Evolutionary conservation across 441 rosid genomes (phyloP).

Genomic region (Theobroma grandiflorum): DNA sequence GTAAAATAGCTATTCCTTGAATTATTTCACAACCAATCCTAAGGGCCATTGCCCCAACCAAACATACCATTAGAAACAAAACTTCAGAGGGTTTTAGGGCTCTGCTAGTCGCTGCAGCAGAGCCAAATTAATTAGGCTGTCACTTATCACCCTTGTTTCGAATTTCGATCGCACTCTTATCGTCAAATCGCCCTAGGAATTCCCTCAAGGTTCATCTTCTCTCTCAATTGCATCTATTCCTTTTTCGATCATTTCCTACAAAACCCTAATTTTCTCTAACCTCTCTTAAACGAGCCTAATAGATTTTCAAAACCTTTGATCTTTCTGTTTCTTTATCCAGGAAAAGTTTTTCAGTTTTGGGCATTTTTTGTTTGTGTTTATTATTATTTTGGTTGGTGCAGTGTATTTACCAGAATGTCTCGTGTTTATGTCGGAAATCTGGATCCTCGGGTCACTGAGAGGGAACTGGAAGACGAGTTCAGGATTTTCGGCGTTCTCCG

Average conservation of each 20-base stretch:
- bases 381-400: not conserved
- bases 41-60: too few relatives aligned
- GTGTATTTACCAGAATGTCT: slow-evolving; percentile 47
- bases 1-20: too few relatives aligned
- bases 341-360: not conserved
- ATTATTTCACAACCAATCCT: too few relatives aligned
- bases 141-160: too few relatives aligned
- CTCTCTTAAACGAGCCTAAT: not conserved
- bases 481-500: slow-evolving; percentile 72
- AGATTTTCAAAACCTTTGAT: not conserved
- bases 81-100: too few relatives aligned
- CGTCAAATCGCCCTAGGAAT: not conserved
- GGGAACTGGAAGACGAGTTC: slow-evolving; percentile 89
- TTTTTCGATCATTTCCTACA: not conserved
- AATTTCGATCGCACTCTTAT: not conserved
- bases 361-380: not conserved
- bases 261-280: not conserved
- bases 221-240: not conserved
- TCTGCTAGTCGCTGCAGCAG: not conserved
- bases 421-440: slow-evolving; percentile 82
- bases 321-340: not conserved
- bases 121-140: not conserved
- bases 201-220: slow-evolving; percentile 1
- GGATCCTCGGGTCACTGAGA: slow-evolving; percentile 74
- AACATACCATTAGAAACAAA: too few relatives aligned